Base-by-base conservation (phyloP, 2,329 filamentous ascomycete species). In the Xylaria sp. region DNA sequence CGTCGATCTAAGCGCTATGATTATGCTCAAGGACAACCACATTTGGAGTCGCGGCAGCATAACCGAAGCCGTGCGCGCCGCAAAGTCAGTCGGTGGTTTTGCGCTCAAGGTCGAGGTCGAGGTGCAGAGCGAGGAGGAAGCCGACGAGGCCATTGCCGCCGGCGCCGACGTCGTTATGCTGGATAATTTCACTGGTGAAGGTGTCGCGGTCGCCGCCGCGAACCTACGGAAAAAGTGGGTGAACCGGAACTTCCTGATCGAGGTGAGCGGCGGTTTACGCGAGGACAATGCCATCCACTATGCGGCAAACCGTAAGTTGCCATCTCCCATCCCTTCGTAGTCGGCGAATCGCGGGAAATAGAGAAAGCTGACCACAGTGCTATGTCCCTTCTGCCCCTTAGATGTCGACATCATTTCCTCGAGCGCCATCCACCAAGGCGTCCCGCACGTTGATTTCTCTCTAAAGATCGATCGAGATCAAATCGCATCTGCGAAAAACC, bases 1-100 rank as follows among this genome's bases (percentile, higher is more conserved):
- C 37, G 91, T 96, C 76, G 94, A 99, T 73, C 80, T 99, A 59
- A 90, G 86, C 73, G 84, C 88, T 65, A 97, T 99, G 94, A 92
- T 92, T 59, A 99, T 99, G 94, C 82, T 99, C 65, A 99, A 99
- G 79, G 94, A 99, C 76, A 99, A 99, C 76, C 94, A 99, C 76
- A 88, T 99, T 59, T 97, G 93, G 89, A 91, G 91, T 63, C 88
- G 89, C 57, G 88, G 88, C 30, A 90, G 89, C 71, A 97, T 99
- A 74, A 86, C 89, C 1, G 85, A 89, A 19, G 94, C 94, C 4
- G 92, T 99, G 23, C 79, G 79, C 47, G 91, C 93, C 1, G 94
- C 94, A 23, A 91, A 91, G 73, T 81, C 86, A 9, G 91, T 88
- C 0, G 93, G 87, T 7, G 94, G 94, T 0, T 99, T 97, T 75